These are phyloP conservation scores for Mycosarcoma maydis DNA, from an alignment of 1,284 basidiomycete genomes.

Conservation along the genomic window DNA sequence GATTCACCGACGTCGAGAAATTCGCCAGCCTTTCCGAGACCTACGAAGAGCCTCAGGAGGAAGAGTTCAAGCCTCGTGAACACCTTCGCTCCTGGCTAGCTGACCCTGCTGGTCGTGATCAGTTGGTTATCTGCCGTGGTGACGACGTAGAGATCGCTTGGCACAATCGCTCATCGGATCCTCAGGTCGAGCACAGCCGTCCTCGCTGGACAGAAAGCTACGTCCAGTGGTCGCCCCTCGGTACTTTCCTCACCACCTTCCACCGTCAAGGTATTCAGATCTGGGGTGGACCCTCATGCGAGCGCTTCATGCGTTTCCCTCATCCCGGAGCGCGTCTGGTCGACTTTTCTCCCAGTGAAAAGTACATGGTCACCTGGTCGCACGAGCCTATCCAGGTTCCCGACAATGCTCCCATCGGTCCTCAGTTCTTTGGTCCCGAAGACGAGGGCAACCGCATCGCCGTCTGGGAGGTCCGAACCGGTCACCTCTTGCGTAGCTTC, in stretches of 20 bases:
- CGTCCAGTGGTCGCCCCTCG: constrained; percentile 95
- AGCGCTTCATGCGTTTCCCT: constrained; percentile 86
- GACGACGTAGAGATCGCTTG: constrained; percentile 91
- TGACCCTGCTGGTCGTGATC: constrained; percentile 90
- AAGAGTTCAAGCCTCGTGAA: constrained; percentile 89
- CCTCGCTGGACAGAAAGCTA: constrained; percentile 97
- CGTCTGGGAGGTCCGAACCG: constrained; percentile 96
- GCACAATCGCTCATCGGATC: constrained; percentile 89
- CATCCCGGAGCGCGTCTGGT: constrained; percentile 95
- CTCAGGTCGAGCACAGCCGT: constrained; percentile 77
- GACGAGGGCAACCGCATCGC: constrained; percentile 98
- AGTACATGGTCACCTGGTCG: constrained; percentile 98
- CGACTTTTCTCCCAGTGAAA: constrained; percentile 97
- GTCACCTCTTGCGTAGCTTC: constrained; percentile 91
- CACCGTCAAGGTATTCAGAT: constrained; percentile 95
- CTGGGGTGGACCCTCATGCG: constrained; percentile 92
- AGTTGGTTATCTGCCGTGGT: constrained; percentile 91
- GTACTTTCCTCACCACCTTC: constrained; percentile 91
- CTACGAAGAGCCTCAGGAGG: constrained; percentile 80
- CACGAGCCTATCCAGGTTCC: constrained; percentile 91
- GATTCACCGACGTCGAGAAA: constrained; percentile 90
- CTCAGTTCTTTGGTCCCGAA: constrained; percentile 82
- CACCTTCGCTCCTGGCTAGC: constrained; percentile 95
- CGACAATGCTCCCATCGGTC: constrained; percentile 74
- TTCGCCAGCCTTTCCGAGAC: constrained; percentile 83